A percentile compares a stretch with the other conserved stretches of the same genome.
Conservation (phyloP, 495 filamentous ascomycete genomes). For the Daldinia vernicosa region DNA sequence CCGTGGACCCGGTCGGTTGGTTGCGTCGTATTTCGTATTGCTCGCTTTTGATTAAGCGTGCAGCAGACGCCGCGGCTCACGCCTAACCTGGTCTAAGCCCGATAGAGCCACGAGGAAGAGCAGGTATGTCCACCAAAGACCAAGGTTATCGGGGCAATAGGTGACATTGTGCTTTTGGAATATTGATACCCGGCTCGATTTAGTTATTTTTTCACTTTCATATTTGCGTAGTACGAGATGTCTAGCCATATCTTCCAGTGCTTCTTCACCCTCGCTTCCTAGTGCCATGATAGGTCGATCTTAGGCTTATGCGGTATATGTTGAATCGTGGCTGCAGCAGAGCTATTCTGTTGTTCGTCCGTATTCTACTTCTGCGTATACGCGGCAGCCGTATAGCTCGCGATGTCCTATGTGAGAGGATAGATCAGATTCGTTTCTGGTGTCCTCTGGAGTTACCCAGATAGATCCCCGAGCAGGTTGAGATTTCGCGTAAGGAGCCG, state of each 20-base stretch:
- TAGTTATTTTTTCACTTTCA: not conserved
- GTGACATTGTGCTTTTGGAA: not conserved
- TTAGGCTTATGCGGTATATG: too few species aligned
- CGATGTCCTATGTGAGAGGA: not conserved
- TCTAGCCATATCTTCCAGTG: not conserved
- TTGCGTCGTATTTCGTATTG: conserved; percentile 33
- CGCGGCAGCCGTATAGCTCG: conserved; percentile 12
- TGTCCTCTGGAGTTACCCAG: not conserved
- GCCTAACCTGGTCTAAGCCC: not conserved
- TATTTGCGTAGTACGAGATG: not conserved
- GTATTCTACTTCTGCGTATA: not conserved
- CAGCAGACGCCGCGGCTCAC: not conserved
- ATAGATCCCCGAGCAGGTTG: not conserved
- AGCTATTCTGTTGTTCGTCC: not conserved
- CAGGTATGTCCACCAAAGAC: not conserved
- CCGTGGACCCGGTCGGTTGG: not conserved
- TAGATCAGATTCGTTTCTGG: not conserved
- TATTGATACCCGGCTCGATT: not conserved
- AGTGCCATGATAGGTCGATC: not conserved
- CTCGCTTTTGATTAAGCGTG: conserved; percentile 19
- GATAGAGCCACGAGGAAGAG: not conserved
- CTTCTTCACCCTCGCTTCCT: not conserved
- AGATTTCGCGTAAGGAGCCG: not conserved
- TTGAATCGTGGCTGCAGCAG: not conserved
- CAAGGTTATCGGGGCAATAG: not conserved